These are phyloP conservation scores for Rhodocollybia butyracea DNA, from an alignment of 768 basidiomycete genomes.

Conservation along the genomic window DNA sequence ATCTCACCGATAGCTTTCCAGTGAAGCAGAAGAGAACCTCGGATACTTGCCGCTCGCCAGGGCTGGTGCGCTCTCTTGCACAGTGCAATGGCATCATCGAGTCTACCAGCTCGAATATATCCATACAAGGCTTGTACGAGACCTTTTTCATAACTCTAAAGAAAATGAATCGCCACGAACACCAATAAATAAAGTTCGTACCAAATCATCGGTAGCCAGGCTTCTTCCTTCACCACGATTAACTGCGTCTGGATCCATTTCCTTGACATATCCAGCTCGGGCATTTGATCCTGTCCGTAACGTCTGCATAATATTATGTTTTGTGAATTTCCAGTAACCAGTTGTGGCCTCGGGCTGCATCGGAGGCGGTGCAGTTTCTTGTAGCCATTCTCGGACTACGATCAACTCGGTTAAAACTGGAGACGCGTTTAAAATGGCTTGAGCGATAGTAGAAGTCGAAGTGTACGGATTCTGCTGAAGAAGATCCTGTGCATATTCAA, in stretches of 20 bases:
- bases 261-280: constrained; percentile 51
- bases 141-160: constrained; percentile 76
- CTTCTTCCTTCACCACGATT: constrained; percentile 53
- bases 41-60: constrained; percentile 89
- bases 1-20: constrained; percentile 70
- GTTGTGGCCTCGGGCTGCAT: constrained; percentile 68
- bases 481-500: constrained; percentile 50
- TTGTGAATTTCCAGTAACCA: constrained; percentile 85
- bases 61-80: constrained; percentile 83
- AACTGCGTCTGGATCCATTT: constrained; percentile 82
- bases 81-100: constrained; percentile 81
- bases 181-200: constrained; percentile 30
- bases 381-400: constrained; percentile 86
- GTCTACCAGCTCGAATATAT: constrained; percentile 77
- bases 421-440: constrained; percentile 66
- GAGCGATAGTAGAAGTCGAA: constrained; percentile 71
- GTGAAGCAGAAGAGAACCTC: constrained; percentile 75
- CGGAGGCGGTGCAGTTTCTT: constrained; percentile 66
- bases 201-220: constrained; percentile 76
- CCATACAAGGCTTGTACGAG: constrained; percentile 76
- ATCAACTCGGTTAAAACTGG: constrained; percentile 72
- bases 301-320: constrained; percentile 66
- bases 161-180: not conserved
- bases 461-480: constrained; percentile 78
- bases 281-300: constrained; percentile 44